Evolutionary conservation across 441 rosid species (phyloP), one percentile per base, ranked within the genome.

Genomic region (Adansonia grandidieri): DNA sequence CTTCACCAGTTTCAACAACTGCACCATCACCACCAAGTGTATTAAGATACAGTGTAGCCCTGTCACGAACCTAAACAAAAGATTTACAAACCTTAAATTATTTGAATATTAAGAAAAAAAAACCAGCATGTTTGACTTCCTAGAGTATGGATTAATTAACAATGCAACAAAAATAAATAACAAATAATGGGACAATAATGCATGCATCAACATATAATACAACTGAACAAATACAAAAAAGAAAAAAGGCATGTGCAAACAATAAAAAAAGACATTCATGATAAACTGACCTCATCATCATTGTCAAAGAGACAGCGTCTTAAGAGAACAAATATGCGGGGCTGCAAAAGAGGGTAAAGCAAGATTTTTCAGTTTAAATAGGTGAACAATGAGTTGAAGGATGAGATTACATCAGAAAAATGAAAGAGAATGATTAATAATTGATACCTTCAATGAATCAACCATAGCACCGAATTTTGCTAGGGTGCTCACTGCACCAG

Each of bases 381-480:
- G 73, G 61, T 62, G 42, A 58, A 37, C 74, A 68, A 72, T 9
- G 79, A 24, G 20, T 32, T 11, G 15, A 42, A 81, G 4, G 54
- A 40, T 67, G 19, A 22, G 42, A 48, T 24, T 32, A 71, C 69
- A 61, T 2, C 20, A 57, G 28, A 40, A 53, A 42, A 32, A 8
- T 2, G 42, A 75, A n/a, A n/a, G 5, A 75, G 37, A 56, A 56
- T 9, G 54, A 58, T 45, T 17, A 81, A 81, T 63, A 71, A 11
- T 63, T 71, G 58, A 76, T 71, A 93, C 99, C 99, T 94, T 96
- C 89, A 96, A 78, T 19, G 91, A 78, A 79, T 93, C 99, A 64
- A 93, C 94, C 89, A 88, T 85, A 61, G 97, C 95, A 80, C 99
- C 99, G 77, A 96, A 96, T 89, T 93, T 96, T 15, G 97, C 98